Evolutionary conservation across 495 filamentous ascomycete species (phyloP).

Genomic region (Halenospora varia): DNA sequence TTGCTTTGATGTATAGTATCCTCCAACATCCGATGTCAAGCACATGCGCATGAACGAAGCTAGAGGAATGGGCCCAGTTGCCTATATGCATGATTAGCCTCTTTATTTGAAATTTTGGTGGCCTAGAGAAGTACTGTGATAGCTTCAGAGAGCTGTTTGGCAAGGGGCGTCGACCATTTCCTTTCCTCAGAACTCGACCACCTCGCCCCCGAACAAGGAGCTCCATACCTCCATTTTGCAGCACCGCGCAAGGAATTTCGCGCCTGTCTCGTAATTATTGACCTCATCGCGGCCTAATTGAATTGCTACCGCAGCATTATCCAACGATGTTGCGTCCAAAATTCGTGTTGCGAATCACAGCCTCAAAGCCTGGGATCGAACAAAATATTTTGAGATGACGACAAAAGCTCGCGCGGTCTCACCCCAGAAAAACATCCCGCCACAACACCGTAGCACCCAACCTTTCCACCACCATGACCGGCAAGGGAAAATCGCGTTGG

Average conservation of each 20-base stretch:
- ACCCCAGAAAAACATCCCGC: neutral
- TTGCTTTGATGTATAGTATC: conserved; percentile 82
- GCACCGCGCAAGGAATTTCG: conserved; percentile 18
- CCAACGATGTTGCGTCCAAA: neutral
- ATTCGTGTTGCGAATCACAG: no score
- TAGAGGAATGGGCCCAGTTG: conserved; percentile 85
- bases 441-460: conserved; percentile 2
- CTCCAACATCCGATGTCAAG: conserved; percentile 82
- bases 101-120: neutral
- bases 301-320: conserved; percentile 13
- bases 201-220: conserved; percentile 7
- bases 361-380: no score
- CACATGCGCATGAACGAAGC: conserved; percentile 98
- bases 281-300: conserved; percentile 18
- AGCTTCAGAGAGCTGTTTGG: conserved; percentile 75
- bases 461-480: conserved; percentile 49
- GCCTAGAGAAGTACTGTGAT: conserved; percentile 60
- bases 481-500: conserved; percentile 76
- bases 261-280: conserved; percentile 13
- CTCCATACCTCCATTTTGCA: conserved; percentile 4
- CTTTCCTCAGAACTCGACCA: conserved; percentile 29
- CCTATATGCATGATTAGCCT: conserved; percentile 33
- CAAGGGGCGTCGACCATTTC: conserved; percentile 85
- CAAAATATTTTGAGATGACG: no score
- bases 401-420: no score